Evolutionary conservation across 2,329 filamentous ascomycete genomes (phyloP).

Genomic region (Gremmenia infestans): DNA sequence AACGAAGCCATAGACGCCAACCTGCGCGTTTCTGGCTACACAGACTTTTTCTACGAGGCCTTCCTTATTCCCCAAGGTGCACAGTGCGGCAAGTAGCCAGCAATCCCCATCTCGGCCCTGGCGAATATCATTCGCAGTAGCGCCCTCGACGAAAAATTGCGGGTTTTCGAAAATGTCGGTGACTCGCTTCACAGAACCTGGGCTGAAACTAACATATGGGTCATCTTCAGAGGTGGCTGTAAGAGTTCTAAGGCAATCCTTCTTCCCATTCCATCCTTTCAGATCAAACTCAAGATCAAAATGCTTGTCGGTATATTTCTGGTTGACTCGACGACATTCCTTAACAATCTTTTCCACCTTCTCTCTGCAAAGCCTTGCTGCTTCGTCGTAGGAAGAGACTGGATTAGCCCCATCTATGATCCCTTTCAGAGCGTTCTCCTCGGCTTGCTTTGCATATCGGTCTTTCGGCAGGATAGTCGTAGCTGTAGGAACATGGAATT

Average conservation of each 20-base stretch:
- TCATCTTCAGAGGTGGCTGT: conserved; percentile 5
- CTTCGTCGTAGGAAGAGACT: conserved; percentile 67
- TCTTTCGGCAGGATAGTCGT: conserved; percentile 67
- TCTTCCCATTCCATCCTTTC: conserved; percentile 45
- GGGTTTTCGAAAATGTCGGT: conserved; percentile 68
- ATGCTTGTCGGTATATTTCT: conserved; percentile 81
- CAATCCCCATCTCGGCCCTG: conserved; percentile 78
- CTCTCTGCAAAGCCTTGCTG: conserved; percentile 60
- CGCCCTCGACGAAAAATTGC: conserved; percentile 70
- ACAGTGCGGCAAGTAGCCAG: conserved; percentile 78
- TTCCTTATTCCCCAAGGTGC: conserved; percentile 55
- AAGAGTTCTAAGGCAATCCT: conserved; percentile 47
- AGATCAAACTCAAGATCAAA: conserved; percentile 80
- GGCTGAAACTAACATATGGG: background rate
- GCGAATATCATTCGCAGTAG: conserved; percentile 67
- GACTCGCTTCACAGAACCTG: conserved; percentile 52
- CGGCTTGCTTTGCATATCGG: conserved; percentile 55
- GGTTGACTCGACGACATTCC: conserved; percentile 71
- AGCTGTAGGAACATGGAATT: conserved; percentile 36
- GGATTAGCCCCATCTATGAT: conserved; percentile 51
- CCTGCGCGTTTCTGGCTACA: conserved; percentile 38
- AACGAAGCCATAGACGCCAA: conserved; percentile 85
- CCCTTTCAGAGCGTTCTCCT: conserved; percentile 50
- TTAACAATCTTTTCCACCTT: conserved; percentile 58
- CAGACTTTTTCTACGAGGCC: conserved; percentile 42